Conservation (phyloP, 768 basidiomycete genomes). For the Suillus subluteus region DNA sequence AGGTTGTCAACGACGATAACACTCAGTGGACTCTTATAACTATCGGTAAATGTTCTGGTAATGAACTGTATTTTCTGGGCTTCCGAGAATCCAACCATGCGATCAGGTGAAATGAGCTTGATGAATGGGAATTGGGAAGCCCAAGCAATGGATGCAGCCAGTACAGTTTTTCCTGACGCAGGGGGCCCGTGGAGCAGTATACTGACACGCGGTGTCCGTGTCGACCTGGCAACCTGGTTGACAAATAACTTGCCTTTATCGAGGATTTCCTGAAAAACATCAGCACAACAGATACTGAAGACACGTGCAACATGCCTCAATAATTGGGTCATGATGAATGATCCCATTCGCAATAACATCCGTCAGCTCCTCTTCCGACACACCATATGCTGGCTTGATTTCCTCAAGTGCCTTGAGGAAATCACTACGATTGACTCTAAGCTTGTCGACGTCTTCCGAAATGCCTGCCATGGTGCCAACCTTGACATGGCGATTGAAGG, state of each 20-base stretch:
- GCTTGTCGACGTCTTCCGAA: conserved; percentile 91
- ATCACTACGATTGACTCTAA: conserved; percentile 84
- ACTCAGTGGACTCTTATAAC: conserved; percentile 96
- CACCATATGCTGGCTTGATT: conserved; percentile 96
- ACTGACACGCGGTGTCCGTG: conserved; percentile 89
- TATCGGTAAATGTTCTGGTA: conserved; percentile 91
- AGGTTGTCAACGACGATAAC: conserved; percentile 95
- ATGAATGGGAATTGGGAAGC: conserved; percentile 97
- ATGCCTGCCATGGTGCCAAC: conserved; percentile 97
- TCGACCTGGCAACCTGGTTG: conserved; percentile 90
- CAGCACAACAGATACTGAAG: conserved; percentile 13
- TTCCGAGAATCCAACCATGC: conserved; percentile 97
- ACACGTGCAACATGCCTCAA: conserved; percentile 67
- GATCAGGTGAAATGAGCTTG: conserved; percentile 94
- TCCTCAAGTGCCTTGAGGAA: conserved; percentile 92
- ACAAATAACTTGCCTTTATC: conserved; percentile 87
- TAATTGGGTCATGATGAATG: conserved; percentile 75
- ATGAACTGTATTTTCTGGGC: conserved; percentile 89
- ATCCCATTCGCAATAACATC: conserved; percentile 96
- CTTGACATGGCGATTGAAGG: conserved; percentile 97
- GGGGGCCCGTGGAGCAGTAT: conserved; percentile 88
- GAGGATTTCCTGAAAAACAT: conserved; percentile 67
- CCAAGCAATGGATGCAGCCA: conserved; percentile 93
- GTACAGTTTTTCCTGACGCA: conserved; percentile 92
- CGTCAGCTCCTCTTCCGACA: conserved; percentile 93